phyloP scores from a whole-genome alignment of 352 stramenopile genomes.

The Globisporangium barbulae region DNA sequence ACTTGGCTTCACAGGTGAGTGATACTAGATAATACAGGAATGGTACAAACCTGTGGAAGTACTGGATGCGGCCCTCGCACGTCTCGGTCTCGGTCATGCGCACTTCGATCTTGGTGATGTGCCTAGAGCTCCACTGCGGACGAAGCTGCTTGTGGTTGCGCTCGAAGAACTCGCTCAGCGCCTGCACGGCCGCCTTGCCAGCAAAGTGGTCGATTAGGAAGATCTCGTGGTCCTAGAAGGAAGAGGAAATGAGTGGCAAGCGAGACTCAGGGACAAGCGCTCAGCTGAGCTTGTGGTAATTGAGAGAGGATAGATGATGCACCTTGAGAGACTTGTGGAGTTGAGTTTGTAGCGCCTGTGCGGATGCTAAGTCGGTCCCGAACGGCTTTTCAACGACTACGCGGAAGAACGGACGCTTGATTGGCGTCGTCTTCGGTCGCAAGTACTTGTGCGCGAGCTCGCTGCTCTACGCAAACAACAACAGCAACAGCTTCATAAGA shows the following conservation, averaged over 20 bases:
- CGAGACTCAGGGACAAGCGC: background rate
- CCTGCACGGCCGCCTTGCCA: constrained; percentile 67
- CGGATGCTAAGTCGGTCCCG: constrained; percentile 51
- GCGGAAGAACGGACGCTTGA: constrained; percentile 37
- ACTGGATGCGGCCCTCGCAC: constrained; percentile 51
- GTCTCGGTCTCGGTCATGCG: constrained; percentile 71
- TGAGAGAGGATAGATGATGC: background rate
- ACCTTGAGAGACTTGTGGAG: constrained; percentile 41
- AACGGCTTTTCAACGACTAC: constrained; percentile 86
- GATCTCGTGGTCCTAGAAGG: constrained; percentile 53
- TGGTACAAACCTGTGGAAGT: constrained; percentile 54
- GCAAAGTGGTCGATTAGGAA: constrained; percentile 88
- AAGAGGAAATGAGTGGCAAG: background rate
- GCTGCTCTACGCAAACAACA: constrained; percentile 21
- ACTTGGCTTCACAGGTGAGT: too few relatives aligned
- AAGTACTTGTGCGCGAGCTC: constrained; percentile 33
- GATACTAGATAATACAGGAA: too few relatives aligned
- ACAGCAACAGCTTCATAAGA: background rate
- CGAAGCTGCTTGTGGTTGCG: constrained; percentile 35
- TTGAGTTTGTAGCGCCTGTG: constrained; percentile 32
- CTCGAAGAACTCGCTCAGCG: constrained; percentile 47
- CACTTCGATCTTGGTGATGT: constrained; percentile 34
- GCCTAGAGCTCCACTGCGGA: constrained; percentile 26
- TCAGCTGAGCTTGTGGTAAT: too few relatives aligned
- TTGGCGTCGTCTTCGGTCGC: constrained; percentile 8